Base-by-base conservation (phyloP, 371 early-diverging fungal genomes). In the Thermomucor indicae-seudaticae region DNA sequence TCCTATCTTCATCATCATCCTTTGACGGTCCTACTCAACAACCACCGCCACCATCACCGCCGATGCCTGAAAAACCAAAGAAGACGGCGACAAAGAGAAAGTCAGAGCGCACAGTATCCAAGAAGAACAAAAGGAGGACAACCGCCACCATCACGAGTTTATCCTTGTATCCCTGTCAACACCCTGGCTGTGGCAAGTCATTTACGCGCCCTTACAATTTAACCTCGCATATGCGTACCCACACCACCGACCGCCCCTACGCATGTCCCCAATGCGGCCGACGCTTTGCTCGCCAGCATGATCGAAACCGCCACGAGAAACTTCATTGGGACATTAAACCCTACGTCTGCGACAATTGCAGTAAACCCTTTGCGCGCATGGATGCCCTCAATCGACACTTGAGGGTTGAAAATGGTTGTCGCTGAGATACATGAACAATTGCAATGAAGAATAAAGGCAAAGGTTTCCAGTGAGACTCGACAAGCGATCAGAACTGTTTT, bases 371-470 rank as follows among this genome's bases (percentile, higher is more conserved):
- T 58, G 75, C 77, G 19, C 75, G 88, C 5, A 67, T 80, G 54
- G 88, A 88, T 58, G 88, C 87, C 17, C 58, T 88, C 24, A 85
- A 82, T 57, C 64, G 88, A 14, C 88, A 88, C 56, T 64, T 83
- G 43, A 75, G 81, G 24, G 74, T 79, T 4, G 86, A 86, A 60
- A 80, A 83, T 66, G 80, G 81, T 1, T 74, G 75, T 22, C n/a
- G n/a, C n/a, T n/a, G n/a, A n/a, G n/a, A n/a, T n/a, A n/a, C n/a
- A n/a, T n/a, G n/a, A n/a, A n/a, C n/a, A n/a, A n/a, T n/a, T n/a
- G n/a, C n/a, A n/a, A n/a, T n/a, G n/a, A n/a, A n/a, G n/a, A n/a
- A n/a, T n/a, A n/a, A n/a, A n/a, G n/a, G n/a, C n/a, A n/a, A n/a
- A n/a, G n/a, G n/a, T n/a, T n/a, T n/a, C n/a, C n/a, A n/a, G n/a